Percentiles rank a stretch among this genome's conserved stretches.
Conservation (phyloP, 805 yeast genomes). For the Kurtzmaniella cleridarum region DNA sequence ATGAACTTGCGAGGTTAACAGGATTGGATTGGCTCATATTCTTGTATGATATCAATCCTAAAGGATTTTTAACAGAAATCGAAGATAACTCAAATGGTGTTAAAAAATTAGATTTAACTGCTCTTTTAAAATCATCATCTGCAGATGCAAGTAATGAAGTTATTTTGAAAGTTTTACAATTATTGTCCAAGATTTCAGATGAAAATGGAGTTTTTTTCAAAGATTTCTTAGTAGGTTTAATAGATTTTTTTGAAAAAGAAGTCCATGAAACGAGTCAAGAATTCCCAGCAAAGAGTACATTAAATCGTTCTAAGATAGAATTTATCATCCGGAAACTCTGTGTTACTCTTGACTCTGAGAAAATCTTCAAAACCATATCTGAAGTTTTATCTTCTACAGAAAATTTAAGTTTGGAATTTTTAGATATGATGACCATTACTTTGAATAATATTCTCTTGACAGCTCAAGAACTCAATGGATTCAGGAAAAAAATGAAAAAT, state of each 20-base stretch:
- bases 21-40: conserved; percentile 86
- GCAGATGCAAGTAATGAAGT: conserved; percentile 71
- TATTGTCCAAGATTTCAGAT: conserved; percentile 70
- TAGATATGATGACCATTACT: conserved; percentile 78
- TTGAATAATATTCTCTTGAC: conserved; percentile 81
- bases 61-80: conserved; percentile 23
- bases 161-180: conserved; percentile 63
- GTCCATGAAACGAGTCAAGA: conserved; percentile 10
- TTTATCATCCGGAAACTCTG: conserved; percentile 82
- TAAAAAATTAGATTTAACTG: conserved; percentile 52
- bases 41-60: conserved; percentile 61
- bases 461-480: conserved; percentile 68
- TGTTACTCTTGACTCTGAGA: conserved; percentile 71
- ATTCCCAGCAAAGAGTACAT: neutral
- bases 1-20: conserved; percentile 77
- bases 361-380: conserved; percentile 76
- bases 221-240: conserved; percentile 65
- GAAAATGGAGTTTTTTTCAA: conserved; percentile 73
- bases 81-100: conserved; percentile 9
- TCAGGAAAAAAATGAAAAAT: conserved; percentile 60
- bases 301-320: conserved; percentile 50
- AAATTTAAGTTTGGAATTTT: conserved; percentile 61
- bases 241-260: conserved; percentile 67
- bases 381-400: conserved; percentile 53
- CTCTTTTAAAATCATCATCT: conserved; percentile 60